Percentiles rank a stretch among this genome's conserved stretches.
phyloP scores from a whole-genome alignment of 176 grass and related monocot species.

The Chloris gayana region DNA sequence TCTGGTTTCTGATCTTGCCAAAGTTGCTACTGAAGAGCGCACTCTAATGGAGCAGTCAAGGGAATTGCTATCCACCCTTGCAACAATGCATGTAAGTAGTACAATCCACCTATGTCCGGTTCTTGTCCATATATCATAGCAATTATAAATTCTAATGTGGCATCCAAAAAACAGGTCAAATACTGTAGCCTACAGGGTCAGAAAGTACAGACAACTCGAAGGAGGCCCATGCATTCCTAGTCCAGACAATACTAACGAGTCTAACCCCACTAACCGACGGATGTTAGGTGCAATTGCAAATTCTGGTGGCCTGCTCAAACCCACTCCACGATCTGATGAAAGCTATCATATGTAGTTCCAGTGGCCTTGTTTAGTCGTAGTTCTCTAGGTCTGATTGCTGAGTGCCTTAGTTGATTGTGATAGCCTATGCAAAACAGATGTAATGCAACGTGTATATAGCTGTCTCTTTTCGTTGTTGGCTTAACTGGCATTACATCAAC shows the following conservation, averaged over 20 bases:
- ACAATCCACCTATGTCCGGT: not conserved
- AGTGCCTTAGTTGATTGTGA: slow-evolving; percentile 7
- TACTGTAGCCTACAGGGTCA: slow-evolving; percentile 91
- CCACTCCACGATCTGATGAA: not conserved
- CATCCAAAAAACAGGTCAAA: slow-evolving; percentile 68
- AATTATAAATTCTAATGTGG: slow-evolving; percentile 30
- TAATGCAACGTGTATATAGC: slow-evolving; percentile 43
- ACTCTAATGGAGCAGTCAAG: slow-evolving; percentile 81
- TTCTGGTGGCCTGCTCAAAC: slow-evolving; percentile 40
- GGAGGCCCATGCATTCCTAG: slow-evolving; percentile 48
- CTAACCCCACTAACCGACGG: slow-evolving; percentile 55
- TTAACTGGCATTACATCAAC: slow-evolving; percentile 32
- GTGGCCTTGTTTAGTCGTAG: not conserved
- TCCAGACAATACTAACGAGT: slow-evolving; percentile 30
- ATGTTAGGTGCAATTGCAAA: slow-evolving; percentile 41
- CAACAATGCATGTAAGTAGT: slow-evolving; percentile 85
- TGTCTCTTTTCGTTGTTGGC: slow-evolving; percentile 34
- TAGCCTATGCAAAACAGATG: slow-evolving; percentile 37
- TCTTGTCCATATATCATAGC: not conserved
- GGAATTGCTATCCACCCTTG: slow-evolving; percentile 79
- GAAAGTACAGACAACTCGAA: slow-evolving; percentile 67
- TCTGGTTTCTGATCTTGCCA: slow-evolving; percentile 86
- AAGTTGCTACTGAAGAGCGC: slow-evolving; percentile 64
- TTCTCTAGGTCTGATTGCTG: slow-evolving; percentile 22
- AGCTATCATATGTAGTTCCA: not conserved